Base-by-base conservation (phyloP, 495 filamentous ascomycete species). In the Barbatosphaeria neglecta region DNA sequence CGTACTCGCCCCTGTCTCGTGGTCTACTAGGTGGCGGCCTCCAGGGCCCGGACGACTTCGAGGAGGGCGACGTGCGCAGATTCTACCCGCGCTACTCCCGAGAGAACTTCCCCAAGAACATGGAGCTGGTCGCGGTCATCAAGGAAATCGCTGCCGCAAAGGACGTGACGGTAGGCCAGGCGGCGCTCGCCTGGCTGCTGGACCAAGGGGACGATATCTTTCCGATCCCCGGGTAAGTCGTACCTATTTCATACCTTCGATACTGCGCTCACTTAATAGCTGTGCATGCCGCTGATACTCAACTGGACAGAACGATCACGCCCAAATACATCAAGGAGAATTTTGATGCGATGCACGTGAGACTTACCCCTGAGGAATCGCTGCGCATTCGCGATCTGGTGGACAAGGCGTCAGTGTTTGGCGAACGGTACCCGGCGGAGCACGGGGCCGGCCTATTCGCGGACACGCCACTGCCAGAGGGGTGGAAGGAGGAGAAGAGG, bases 1-100 rank as follows among this genome's bases (percentile, higher is more conserved):
- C 77, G 0, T 84, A 80, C 58, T 74, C 66, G 15, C 82, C 83
- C 0, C 64, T 85, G 7, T 80, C 80, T 1, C 75, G 64, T 2
- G 81, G 81, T n/a, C 58, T 83, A n/a, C 52, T 84, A 22, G 71
- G 68, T 1, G 78, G 75, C 3, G 46, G 62, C 2, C 65, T 73
- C 58, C 56, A 59, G 28, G 65, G 59, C 3, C 56, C 45, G 0
- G 64, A 60, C 13, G 75, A 80, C 45, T 66, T 81, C 49, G 56
- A 55, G 4, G 62, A 60, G 1, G 50, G 47, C 0, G 74, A 77
- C 49, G 61, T 67, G 17, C 64, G 73, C 1, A 44, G 41, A 9
- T 2, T 41, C 10, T 58, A 56, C 31, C 79, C 79, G 10, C 67
- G 76, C 27, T 76, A 76, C 43, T 59, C 49, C 0, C 52, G 61